A percentile compares a stretch with the other conserved stretches of the same genome.
Evolutionary conservation across 139 green algal genomes (phyloP).

Genomic region (Haematococcus lacustris): DNA sequence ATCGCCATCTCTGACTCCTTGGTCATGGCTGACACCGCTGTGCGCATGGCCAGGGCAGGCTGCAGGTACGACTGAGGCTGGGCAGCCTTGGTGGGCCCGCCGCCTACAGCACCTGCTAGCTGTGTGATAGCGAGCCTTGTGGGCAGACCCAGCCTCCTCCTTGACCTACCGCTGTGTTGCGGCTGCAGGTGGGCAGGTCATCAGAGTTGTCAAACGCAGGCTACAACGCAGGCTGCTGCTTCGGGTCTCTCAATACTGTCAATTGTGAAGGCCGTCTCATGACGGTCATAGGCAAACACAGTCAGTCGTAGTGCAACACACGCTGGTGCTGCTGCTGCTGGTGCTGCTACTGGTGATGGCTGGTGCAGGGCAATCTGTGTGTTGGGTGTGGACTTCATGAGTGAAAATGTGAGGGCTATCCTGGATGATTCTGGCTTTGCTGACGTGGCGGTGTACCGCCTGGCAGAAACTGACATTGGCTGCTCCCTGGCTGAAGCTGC

Average conservation of each 20-base stretch:
- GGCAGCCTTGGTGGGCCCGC: too few relatives aligned
- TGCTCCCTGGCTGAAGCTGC: constrained; percentile 95
- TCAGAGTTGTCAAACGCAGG: too few relatives aligned
- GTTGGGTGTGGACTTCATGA: constrained; percentile 98
- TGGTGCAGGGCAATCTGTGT: constrained; percentile 62
- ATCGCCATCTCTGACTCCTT: constrained; percentile 93
- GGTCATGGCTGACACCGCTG: constrained; percentile 82
- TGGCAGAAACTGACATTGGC: constrained; percentile 77
- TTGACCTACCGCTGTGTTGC: too few relatives aligned
- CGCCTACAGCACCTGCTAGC: too few relatives aligned
- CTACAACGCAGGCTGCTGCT: too few relatives aligned
- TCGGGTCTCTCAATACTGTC: too few relatives aligned
- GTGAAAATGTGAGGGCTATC: constrained; percentile 95
- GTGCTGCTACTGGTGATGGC: not conserved
- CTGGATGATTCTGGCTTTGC: constrained; percentile 67
- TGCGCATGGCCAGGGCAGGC: constrained; percentile 75
- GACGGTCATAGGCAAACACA: too few relatives aligned
- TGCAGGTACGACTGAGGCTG: too few relatives aligned
- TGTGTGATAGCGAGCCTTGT: too few relatives aligned
- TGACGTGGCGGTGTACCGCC: constrained; percentile 71
- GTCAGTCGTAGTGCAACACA: too few relatives aligned
- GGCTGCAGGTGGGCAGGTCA: not conserved
- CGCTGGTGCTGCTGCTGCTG: constrained; percentile 4
- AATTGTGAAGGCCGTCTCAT: too few relatives aligned
- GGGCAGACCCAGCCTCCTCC: too few relatives aligned